Evolutionary conservation across 176 grass and related monocot genomes (phyloP), one percentile per base, ranked within the genome.

Genomic region (Oryza rufipogon): DNA sequence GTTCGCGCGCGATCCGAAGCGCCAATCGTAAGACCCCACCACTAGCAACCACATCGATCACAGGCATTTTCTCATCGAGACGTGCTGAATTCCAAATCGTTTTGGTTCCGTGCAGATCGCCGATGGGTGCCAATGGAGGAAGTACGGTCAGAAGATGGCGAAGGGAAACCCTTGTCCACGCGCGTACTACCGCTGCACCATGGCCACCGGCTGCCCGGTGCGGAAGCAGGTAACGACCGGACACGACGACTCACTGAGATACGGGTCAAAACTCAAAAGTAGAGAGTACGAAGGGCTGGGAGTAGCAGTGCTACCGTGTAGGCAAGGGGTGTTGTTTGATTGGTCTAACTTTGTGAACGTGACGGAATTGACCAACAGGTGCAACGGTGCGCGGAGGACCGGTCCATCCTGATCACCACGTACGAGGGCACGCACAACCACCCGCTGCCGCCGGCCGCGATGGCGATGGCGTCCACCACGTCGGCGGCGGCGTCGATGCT

Each of bases 131-230:
- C 96, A 98, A 81, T 98, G 96, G 96, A 91, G 96, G 87, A 98
- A 98, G 86, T 98, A 98, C 58, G 96, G 96, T 0, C 93, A 98
- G 86, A 98, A 98, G 88, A 98, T 98, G 96, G 96, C 96, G 3
- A 98, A 98, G 67, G 96, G 96, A 23, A 98, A 98, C 82, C 96
- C 96, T 0, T 98, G 96, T 32, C 96, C 96, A 22, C 91, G 96
- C n/a, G 96, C 93, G 64, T 98, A 98, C 85, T 98, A 98, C 89
- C 85, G 92, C 5, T 98, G 96, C 89, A 98, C 96, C 87, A 98
- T 98, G 96, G 91, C 93, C 33, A 89, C 85, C 73, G 93, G 85
- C 20, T 98, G 96, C 83, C 96, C 96, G 13, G 96, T 98, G 68
- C 87, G 96, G 11, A 98, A 98, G 80, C 96, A 98, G 91, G 95